Conservation (phyloP, 768 basidiomycete species). For the Leccinum incarnatum region DNA sequence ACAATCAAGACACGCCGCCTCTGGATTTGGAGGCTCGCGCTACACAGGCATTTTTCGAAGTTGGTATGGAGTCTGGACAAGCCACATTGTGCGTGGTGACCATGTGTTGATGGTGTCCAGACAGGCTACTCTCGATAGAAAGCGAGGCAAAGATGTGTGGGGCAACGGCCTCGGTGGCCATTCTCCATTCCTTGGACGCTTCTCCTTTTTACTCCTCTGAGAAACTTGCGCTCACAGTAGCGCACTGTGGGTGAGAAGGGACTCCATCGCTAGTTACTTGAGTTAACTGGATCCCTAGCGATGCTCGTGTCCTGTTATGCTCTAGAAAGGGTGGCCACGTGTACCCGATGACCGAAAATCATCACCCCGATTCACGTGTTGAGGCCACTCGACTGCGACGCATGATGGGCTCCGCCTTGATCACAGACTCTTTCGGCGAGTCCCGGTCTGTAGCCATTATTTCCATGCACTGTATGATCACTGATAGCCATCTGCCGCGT, state of each 20-base stretch:
- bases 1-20: conserved; percentile 28
- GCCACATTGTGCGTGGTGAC: conserved; percentile 1
- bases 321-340: conserved; percentile 69
- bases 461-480: background rate
- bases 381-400: conserved; percentile 83
- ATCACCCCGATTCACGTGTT: conserved; percentile 89
- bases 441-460: conserved; percentile 51
- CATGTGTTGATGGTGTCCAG: conserved; percentile 35
- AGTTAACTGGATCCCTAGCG: conserved; percentile 44
- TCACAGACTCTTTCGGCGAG: conserved; percentile 95
- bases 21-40: conserved; percentile 84
- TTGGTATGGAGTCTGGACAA: conserved; percentile 37
- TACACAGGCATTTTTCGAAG: conserved; percentile 85
- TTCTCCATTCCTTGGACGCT: conserved; percentile 88
- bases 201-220: conserved; percentile 82
- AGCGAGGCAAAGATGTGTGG: conserved; percentile 74
- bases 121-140: conserved; percentile 68
- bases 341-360: conserved; percentile 88
- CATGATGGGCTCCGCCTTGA: conserved; percentile 86
- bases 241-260: conserved; percentile 79
- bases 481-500: background rate
- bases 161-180: conserved; percentile 85
- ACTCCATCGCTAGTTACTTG: background rate
- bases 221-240: conserved; percentile 77
- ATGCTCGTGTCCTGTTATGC: conserved; percentile 86